Evolutionary conservation across 805 yeast genomes (phyloP), one percentile per base, ranked within the genome.

Genomic region (Yarrowia alimentaria): DNA sequence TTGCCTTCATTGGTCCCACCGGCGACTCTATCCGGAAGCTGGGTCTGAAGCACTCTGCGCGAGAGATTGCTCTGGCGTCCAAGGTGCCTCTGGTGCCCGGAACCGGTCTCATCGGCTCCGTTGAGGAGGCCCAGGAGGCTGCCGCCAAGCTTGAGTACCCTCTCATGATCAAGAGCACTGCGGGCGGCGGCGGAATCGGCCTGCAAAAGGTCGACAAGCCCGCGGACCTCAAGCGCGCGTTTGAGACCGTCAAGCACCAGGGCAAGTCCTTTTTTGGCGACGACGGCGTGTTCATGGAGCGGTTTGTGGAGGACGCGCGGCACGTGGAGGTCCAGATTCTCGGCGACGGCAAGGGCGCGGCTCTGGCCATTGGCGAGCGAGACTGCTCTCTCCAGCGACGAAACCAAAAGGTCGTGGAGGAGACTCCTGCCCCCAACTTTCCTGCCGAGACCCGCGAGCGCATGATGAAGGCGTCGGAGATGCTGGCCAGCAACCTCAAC

Each of bases 111-210:
- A 81, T 91, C 28, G 70, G 77, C 1, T 70, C 78, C 55, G 75
- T 90, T 10, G 75, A 75, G 9, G 96, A 85, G 60, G 98, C 98
- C 3, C 72, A 74, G 53, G 74, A 70, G 54, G 77, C 83, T 56
- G 98, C 96, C 12, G 80, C 78, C 13, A 70, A 77, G 60, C 72
- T 91, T 29, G 76, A 74, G 14, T 93, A 87, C 61, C 98, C 98
- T 21, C 79, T 91, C 25, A 91, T 91, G 98, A 86, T 93, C 45
- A 91, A 91, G 68, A 85, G 95, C 19, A 93, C 99, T 55, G 98
- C 98, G 19, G 99, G 99, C 65, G 99, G 99, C 63, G 99, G 99
- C 68, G 99, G 99, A 69, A 91, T 91, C 62, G 99, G 99, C 57
- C 72, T 91, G 59, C 97, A 91, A 67, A 85, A 89, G 64, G 97